Conservation (phyloP, 768 basidiomycete species). For the Lyophyllum shimeji region DNA sequence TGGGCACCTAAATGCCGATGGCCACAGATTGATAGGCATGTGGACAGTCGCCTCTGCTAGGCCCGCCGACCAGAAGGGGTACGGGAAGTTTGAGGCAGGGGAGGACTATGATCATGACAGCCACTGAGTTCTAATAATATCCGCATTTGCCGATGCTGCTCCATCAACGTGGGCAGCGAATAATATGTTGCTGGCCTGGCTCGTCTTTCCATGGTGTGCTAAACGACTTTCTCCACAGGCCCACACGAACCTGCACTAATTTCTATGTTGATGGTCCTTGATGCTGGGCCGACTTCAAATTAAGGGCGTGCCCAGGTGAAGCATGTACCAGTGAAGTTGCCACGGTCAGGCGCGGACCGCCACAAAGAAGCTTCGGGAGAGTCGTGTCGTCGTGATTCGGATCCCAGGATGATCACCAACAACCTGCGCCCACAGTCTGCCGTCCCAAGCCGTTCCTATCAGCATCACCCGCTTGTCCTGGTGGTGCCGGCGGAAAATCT, state of each 20-base stretch:
- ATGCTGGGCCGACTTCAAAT: background rate
- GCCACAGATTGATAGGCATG: conserved; percentile 5
- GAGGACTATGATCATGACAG: too few relatives aligned
- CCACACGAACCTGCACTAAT: background rate
- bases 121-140: background rate
- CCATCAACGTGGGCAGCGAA: background rate
- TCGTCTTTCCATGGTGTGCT: too few relatives aligned
- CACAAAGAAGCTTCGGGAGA: background rate
- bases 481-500: too few relatives aligned
- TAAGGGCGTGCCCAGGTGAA: background rate
- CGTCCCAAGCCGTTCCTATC: too few relatives aligned
- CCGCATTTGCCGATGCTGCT: background rate
- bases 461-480: too few relatives aligned
- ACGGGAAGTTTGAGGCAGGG: conserved; percentile 12
- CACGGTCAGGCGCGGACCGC: background rate
- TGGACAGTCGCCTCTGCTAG: background rate
- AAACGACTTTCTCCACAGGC: too few relatives aligned
- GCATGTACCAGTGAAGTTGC: background rate
- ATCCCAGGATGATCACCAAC: too few relatives aligned
- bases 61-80: conserved; percentile 11
- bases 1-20: conserved; percentile 1
- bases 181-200: too few relatives aligned
- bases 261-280: too few relatives aligned
- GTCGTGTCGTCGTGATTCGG: background rate
- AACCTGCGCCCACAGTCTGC: too few relatives aligned